Conservation (phyloP, 805 yeast genomes). For the Wickerhamiella occidentalis region DNA sequence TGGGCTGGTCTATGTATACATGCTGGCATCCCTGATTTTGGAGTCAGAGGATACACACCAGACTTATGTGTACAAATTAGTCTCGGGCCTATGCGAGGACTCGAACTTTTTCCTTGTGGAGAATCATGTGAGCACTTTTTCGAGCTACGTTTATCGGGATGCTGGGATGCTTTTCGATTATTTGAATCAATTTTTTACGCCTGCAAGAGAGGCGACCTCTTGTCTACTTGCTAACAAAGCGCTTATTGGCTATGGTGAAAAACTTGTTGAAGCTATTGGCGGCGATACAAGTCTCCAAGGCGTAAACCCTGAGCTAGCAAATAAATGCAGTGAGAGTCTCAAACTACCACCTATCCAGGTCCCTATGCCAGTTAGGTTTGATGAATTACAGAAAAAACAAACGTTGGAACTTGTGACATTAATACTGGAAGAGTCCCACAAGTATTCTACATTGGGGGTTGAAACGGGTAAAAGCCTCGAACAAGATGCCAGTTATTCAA, state of each 20-base stretch:
- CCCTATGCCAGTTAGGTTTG: neutral
- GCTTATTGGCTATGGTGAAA: neutral
- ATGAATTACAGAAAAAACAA: neutral
- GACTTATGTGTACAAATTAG: neutral
- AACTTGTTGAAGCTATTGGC: neutral
- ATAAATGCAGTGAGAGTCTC: neutral
- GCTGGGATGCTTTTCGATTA: neutral
- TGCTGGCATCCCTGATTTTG: neutral
- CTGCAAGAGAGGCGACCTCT: neutral
- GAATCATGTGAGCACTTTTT: neutral
- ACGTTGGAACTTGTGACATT: neutral
- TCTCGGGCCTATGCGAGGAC: neutral
- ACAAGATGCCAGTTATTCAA: neutral
- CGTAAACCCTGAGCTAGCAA: neutral
- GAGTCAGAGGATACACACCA: conserved; percentile 4
- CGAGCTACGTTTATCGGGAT: neutral
- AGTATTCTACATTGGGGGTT: neutral
- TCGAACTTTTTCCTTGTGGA: neutral
- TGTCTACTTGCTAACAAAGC: neutral
- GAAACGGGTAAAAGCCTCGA: neutral
- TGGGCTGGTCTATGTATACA: neutral
- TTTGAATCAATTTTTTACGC: neutral
- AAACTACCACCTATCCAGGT: neutral
- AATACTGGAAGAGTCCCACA: neutral
- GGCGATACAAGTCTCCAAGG: too few species aligned